phyloP scores from a whole-genome alignment of 1,284 basidiomycete genomes.

The Trametes sp. region DNA sequence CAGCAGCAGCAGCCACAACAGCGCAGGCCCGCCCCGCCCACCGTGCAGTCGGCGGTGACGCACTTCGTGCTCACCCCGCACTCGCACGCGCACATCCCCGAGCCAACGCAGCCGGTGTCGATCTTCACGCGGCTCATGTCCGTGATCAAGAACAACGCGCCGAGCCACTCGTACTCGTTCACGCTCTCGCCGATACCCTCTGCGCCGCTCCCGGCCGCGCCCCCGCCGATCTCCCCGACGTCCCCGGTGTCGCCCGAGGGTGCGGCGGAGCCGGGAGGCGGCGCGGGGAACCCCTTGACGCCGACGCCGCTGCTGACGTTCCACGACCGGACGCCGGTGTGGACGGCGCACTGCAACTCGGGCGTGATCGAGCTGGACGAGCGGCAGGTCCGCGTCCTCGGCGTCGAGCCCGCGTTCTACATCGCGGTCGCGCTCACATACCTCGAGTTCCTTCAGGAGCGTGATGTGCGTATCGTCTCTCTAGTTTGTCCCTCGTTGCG shows the following conservation, averaged over 20 bases:
- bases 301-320: constrained; percentile 64
- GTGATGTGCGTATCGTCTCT: constrained; percentile 63
- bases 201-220: constrained; percentile 25
- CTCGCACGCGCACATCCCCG: constrained; percentile 49
- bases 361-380: constrained; percentile 71
- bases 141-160: constrained; percentile 60
- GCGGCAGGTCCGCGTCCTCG: constrained; percentile 62
- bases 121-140: constrained; percentile 66
- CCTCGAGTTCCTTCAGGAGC: constrained; percentile 75
- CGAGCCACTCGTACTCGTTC: constrained; percentile 72
- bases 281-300: constrained; percentile 35
- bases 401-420: constrained; percentile 81
- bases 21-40: constrained; percentile 6
- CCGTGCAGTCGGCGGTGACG: constrained; percentile 39
- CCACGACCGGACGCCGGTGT: constrained; percentile 72
- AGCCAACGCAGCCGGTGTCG: constrained; percentile 46
- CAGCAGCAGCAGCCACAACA: background rate
- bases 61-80: constrained; percentile 70
- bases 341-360: constrained; percentile 61
- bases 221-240: constrained; percentile 17
- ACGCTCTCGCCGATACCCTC: constrained; percentile 54
- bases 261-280: constrained; percentile 19
- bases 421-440: constrained; percentile 76
- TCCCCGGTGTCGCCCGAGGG: constrained; percentile 30
- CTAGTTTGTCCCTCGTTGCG: background rate